Evolutionary conservation across 495 filamentous ascomycete species (phyloP).

Genomic region (Aspergillus incahuasiensis): DNA sequence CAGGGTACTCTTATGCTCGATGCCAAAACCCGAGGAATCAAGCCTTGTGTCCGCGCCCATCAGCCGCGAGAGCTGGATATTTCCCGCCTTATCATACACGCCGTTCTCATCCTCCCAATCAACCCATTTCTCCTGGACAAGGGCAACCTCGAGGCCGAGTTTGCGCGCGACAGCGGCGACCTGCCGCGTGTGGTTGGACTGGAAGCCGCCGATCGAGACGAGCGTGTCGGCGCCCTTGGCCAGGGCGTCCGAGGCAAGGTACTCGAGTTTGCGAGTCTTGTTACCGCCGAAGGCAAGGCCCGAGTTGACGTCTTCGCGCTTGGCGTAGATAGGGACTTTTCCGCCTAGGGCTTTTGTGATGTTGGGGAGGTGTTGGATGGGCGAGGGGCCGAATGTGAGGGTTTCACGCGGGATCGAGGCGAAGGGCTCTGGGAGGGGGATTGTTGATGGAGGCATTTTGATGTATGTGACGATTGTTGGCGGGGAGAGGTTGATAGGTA

Average conservation of each 20-base stretch:
- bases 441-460: neutral
- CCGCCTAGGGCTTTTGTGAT: constrained; percentile 46
- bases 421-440: constrained; percentile 7
- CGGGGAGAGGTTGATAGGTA: neutral
- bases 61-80: constrained; percentile 58
- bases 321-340: constrained; percentile 52
- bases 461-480: neutral
- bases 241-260: constrained; percentile 21
- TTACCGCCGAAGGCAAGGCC: constrained; percentile 61
- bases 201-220: constrained; percentile 59
- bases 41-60: constrained; percentile 57
- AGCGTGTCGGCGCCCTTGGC: constrained; percentile 49
- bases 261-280: constrained; percentile 65
- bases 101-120: constrained; percentile 37
- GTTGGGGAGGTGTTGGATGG: constrained; percentile 11
- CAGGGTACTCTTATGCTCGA: constrained; percentile 55
- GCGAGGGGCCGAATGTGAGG: constrained; percentile 8
- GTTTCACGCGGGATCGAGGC: constrained; percentile 6
- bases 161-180: constrained; percentile 54
- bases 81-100: constrained; percentile 53
- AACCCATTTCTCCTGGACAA: constrained; percentile 63
- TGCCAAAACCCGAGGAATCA: constrained; percentile 49
- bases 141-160: constrained; percentile 46
- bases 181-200: constrained; percentile 59
- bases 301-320: constrained; percentile 60